Base-by-base conservation (phyloP, 495 filamentous ascomycete species). In the Neurospora sp. region DNA sequence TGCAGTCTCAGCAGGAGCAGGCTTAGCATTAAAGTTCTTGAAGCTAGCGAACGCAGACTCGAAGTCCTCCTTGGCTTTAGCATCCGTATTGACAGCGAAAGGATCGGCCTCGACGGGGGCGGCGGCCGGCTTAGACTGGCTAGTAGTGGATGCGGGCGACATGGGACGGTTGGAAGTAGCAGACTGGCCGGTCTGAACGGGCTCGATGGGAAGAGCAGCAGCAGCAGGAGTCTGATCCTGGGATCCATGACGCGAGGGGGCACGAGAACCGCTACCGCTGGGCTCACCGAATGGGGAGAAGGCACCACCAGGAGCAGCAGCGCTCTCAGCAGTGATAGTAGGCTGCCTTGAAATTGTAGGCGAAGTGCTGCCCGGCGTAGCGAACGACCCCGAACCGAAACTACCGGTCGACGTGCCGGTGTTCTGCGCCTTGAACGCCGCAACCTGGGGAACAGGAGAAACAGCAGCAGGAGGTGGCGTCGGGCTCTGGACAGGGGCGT, bases 31-130 rank as follows among this genome's bases (percentile, higher is more conserved):
- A 18, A 81, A 73, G 72, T 53, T 80, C 73, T 84, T 84, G 76
- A 91, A 90, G 71, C 86, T 87, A 38, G 86, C 88, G 80, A 93
- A 93, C 6, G 92, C 91, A 69, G 88, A 87, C 79, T 94, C 92
- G 71, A 94, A 93, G 74, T 92, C 92, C 48, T 91, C 89, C 76
- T 94, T 94, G 42, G 77, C 86, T 87, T 81, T 88, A 81, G 80
- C 88, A 79, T 80, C 87, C 27, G 53, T 66, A 82, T 76, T 88
- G 81, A 80, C 82, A 77, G 74, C 86, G 82, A 87, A 94, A 77
- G 81, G 89, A 80, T 89, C 88, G 16, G 74, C 42, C 20, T 75
- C 74, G 35, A 18, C 66, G 5, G 72, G 72, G 16, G 71, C 48
- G 3, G 72, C 59, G 14, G 72, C 46, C 38, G 75, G 70, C 74